Evolutionary conservation across 768 basidiomycete species (phyloP), one percentile per base, ranked within the genome.

Genomic region (Phaeolepiota aurea): DNA sequence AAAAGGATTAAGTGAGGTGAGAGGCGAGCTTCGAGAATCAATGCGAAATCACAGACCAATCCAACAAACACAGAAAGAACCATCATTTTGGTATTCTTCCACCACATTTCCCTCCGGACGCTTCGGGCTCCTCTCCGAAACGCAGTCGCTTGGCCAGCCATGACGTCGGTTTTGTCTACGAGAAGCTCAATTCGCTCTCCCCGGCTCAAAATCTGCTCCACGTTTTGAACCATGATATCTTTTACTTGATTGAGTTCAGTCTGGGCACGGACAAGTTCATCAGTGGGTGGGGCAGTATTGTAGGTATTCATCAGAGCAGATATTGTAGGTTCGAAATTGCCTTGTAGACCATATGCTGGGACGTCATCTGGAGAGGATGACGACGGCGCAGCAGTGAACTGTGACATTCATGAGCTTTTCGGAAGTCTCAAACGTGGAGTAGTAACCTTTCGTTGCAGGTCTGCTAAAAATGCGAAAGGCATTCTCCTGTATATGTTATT

Each of bases 151-250:
- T 98, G 92, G 7, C 81, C 84, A 4, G 88, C 86, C 81, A 99
- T 88, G 41, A 74, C 85, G 56, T 97, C 93, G 20, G 96, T 99
- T 72, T 96, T 96, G 66, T 97, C 91, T 20, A 98, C 87, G 38
- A 99, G 74, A 13, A 97, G 71, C 58, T 97, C 94, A 49, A 99
- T 89, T 40, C 96, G 74, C 61, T 99, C 96, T 16, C 96, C 96
- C 25, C 96, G 74, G 40, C 78, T 84, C 31, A 99, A 76, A 47
- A 98, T 94, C 58, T 92, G 87, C 63, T 97, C 91, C 48, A 97
- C 93, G 58, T 97, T 97, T 62, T 97, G 88, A 38, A 97, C 93
- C 92, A 96, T 94, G 62, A 96, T 89, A 53, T 92, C 84, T 59
- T 96, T 97, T 35, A 96, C 87, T 49, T 89, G 87, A 45, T 79